A percentile compares a stretch with the other conserved stretches of the same genome.
These are phyloP conservation scores for Vitis hybrid DNA, from an alignment of 177 flowering plant species.

Conservation along the genomic window DNA sequence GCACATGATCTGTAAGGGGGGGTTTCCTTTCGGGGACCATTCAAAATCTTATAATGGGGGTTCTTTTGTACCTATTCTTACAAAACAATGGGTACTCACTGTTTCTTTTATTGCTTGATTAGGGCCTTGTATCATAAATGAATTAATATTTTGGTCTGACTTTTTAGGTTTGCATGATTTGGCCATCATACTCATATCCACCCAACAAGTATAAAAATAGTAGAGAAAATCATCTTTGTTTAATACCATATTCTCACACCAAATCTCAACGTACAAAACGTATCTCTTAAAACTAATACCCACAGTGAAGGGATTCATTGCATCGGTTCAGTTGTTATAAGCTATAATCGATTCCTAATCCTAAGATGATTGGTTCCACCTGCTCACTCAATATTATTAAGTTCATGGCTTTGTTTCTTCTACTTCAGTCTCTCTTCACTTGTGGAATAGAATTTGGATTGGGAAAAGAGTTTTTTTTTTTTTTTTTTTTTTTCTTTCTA, in stretches of 20 bases:
- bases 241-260: slow-evolving; percentile 1
- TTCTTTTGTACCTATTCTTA: not conserved
- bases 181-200: not conserved
- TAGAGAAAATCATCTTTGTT: not conserved
- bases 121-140: not conserved
- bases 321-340: not conserved
- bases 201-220: not conserved
- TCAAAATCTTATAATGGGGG: not conserved
- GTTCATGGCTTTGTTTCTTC: not conserved
- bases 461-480: too few relatives aligned
- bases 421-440: too few relatives aligned
- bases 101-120: not conserved
- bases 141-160: not conserved
- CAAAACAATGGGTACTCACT: not conserved
- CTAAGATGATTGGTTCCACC: slow-evolving; percentile 7
- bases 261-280: slow-evolving; percentile 17
- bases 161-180: not conserved
- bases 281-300: slow-evolving; percentile 14
- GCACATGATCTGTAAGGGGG: not conserved
- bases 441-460: too few relatives aligned
- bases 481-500: too few relatives aligned
- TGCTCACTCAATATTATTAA: slow-evolving; percentile 7
- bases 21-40: not conserved
- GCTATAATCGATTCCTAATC: not conserved
- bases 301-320: slow-evolving; percentile 17